These are phyloP conservation scores for Aureobasidium melanogenum DNA, from an alignment of 2,329 filamentous ascomycete species.

Conservation along the genomic window DNA sequence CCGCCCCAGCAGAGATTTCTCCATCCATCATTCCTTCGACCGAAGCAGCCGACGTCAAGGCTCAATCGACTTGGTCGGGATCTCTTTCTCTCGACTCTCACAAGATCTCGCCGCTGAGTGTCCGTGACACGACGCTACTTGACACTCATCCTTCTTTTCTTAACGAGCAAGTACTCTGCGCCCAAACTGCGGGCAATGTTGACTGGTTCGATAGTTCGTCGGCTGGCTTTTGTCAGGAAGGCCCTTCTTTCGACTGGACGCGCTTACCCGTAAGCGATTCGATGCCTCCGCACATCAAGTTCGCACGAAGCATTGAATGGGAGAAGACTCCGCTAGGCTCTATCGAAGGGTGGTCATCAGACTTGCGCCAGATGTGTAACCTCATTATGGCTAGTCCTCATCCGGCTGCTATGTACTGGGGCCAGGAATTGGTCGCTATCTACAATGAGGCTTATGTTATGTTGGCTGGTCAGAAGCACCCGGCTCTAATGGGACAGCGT, in stretches of 20 bases:
- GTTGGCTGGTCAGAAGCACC: constrained; percentile 69
- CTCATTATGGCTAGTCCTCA: constrained; percentile 72
- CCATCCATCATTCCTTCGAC: constrained; percentile 10
- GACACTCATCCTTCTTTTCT: constrained; percentile 15
- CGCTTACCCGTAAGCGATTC: constrained; percentile 54
- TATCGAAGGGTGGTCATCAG: constrained; percentile 62
- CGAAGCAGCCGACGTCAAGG: background rate
- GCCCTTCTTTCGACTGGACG: constrained; percentile 72
- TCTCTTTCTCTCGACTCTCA: background rate
- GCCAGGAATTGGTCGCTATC: constrained; percentile 56
- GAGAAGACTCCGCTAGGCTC: constrained; percentile 62
- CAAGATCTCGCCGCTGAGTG: constrained; percentile 14
- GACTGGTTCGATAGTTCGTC: constrained; percentile 24
- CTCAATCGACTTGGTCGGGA: background rate
- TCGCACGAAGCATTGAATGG: constrained; percentile 67
- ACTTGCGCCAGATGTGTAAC: constrained; percentile 70
- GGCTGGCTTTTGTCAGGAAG: constrained; percentile 17
- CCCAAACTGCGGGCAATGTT: constrained; percentile 28
- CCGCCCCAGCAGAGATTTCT: background rate
- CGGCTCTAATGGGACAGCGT: constrained; percentile 61
- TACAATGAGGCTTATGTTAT: constrained; percentile 66
- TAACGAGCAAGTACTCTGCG: constrained; percentile 34
- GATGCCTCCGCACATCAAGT: constrained; percentile 62
- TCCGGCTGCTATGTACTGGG: constrained; percentile 65
- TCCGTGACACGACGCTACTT: background rate